A percentile compares a stretch with the other conserved stretches of the same genome.
Evolutionary conservation across 2,329 filamentous ascomycete genomes (phyloP).

Genomic region (Xylaria sp.): DNA sequence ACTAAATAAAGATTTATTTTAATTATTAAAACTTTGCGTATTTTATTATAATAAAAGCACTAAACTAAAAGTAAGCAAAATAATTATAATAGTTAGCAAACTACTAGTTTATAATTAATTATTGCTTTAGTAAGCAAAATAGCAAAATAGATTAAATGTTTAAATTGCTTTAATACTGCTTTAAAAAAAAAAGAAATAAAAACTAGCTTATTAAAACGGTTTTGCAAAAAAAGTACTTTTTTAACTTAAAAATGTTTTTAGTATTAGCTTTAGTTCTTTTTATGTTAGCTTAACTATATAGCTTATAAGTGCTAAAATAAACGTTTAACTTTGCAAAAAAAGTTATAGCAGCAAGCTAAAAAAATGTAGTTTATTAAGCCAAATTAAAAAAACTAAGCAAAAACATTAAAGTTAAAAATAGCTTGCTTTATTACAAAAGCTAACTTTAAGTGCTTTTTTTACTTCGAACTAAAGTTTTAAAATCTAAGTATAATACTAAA

Average conservation of each 20-base stretch:
- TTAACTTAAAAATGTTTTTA: background rate
- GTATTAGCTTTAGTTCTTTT: background rate
- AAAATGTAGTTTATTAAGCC: background rate
- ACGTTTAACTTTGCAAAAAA: background rate
- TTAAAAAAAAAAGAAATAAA: conserved; percentile 8
- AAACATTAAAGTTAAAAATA: background rate
- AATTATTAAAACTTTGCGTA: too few species aligned
- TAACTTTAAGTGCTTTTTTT: background rate
- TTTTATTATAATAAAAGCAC: too few species aligned
- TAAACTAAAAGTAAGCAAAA: too few species aligned
- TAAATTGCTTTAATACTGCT: background rate
- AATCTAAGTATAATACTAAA: background rate
- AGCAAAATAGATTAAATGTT: background rate
- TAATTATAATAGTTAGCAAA: background rate
- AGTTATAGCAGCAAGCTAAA: background rate
- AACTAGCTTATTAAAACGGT: background rate
- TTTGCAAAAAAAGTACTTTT: conserved; percentile 5
- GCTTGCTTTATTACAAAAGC: background rate
- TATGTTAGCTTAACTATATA: background rate
- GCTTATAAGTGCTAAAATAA: background rate
- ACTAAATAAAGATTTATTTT: too few species aligned
- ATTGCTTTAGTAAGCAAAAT: background rate
- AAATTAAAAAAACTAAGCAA: background rate
- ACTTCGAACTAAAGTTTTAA: too few species aligned
- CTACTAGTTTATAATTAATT: conserved; percentile 3